These are phyloP conservation scores for Pythium biforme DNA, from an alignment of 352 stramenopile species.

Conservation along the genomic window DNA sequence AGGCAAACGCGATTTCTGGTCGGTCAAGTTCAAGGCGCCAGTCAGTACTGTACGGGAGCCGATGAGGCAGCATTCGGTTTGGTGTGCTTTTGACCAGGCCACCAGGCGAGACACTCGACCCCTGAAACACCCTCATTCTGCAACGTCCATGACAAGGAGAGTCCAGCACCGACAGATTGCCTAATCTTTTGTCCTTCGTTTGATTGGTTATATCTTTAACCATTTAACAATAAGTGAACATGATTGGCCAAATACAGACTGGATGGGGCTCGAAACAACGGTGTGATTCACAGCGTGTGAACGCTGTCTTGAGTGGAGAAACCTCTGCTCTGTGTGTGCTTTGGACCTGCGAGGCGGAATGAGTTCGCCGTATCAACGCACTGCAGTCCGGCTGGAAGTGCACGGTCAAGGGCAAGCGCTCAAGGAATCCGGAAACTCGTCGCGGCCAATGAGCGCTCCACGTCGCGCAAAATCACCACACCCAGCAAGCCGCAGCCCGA, in stretches of 20 bases:
- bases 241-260: neutral
- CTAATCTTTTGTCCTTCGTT: neutral
- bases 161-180: neutral
- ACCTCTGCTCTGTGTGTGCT: no score
- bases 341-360: neutral
- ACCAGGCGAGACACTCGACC: neutral
- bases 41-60: neutral
- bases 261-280: neutral
- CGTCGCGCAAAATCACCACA: neutral
- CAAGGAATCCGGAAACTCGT: neutral
- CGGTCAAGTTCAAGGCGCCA: conserved; percentile 10
- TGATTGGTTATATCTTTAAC: neutral
- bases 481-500: neutral
- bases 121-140: conserved; percentile 10
- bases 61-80: conserved; percentile 17
- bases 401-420: no score
- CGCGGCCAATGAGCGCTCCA: neutral
- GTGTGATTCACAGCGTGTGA: no score
- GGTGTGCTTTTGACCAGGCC: conserved; percentile 16
- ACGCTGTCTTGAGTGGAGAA: no score
- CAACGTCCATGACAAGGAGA: neutral
- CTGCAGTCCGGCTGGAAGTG: no score
- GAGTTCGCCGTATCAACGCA: neutral
- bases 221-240: neutral
- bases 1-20: neutral